Evolutionary conservation across 2,329 filamentous ascomycete species (phyloP).

Genomic region (Cladophialophora yegresii): DNA sequence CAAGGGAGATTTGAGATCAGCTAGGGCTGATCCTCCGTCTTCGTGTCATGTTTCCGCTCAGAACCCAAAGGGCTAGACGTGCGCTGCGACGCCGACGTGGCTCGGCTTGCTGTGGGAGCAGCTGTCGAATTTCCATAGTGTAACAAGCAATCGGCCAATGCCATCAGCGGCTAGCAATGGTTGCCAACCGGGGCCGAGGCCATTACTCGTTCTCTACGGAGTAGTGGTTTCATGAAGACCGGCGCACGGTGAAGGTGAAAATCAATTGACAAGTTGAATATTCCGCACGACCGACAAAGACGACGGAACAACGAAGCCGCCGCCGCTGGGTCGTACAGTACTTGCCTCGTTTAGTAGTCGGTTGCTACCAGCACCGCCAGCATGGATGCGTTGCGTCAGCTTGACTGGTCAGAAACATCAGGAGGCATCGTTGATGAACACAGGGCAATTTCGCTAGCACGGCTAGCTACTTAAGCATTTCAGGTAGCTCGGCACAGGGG

Average conservation of each 20-base stretch:
- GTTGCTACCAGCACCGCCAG: neutral
- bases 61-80: neutral
- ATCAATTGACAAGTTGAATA: neutral
- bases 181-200: neutral
- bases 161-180: slow-evolving; percentile 3
- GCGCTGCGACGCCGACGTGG: slow-evolving; percentile 1
- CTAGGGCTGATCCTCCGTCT: slow-evolving; percentile 4
- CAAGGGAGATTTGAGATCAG: slow-evolving; percentile 13
- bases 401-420: neutral
- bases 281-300: neutral
- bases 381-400: neutral
- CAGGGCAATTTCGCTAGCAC: neutral
- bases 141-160: neutral
- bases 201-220: no score
- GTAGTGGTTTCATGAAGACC: neutral
- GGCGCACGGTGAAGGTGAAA: neutral
- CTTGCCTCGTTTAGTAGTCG: neutral
- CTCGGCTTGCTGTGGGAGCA: neutral
- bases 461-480: neutral
- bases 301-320: neutral
- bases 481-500: neutral
- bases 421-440: neutral
- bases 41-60: slow-evolving; percentile 3
- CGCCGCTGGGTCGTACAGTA: neutral
- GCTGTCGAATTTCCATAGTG: neutral